Evolutionary conservation across 2,329 filamentous ascomycete species (phyloP).

Genomic region (Balansia obtecta): DNA sequence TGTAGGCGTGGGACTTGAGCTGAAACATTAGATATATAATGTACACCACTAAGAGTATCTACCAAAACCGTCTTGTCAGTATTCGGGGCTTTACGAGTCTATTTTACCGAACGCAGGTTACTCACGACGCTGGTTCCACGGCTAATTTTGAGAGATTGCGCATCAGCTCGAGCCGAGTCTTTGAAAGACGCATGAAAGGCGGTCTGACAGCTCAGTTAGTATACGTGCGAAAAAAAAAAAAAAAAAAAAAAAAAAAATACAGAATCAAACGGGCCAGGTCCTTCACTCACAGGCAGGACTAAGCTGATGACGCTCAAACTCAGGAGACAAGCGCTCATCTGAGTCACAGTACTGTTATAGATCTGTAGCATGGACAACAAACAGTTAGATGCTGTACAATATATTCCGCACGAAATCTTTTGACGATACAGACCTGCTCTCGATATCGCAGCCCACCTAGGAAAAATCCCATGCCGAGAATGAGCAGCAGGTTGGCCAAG

Average conservation of each 20-base stretch:
- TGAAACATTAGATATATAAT: slow-evolving; percentile 78
- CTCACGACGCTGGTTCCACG: slow-evolving; percentile 76
- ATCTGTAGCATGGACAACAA: slow-evolving; percentile 34
- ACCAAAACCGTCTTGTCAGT: background rate
- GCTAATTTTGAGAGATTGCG: slow-evolving; percentile 68
- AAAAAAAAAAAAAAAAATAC: too few species aligned
- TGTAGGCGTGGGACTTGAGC: slow-evolving; percentile 81
- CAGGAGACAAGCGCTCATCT: slow-evolving; percentile 89
- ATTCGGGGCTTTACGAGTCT: background rate
- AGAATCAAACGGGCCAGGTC: background rate
- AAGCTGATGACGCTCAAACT: slow-evolving; percentile 85
- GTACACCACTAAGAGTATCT: slow-evolving; percentile 72
- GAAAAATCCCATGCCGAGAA: slow-evolving; percentile 85
- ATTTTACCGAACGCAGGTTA: slow-evolving; percentile 11
- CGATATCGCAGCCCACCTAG: slow-evolving; percentile 74
- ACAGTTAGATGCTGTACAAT: background rate
- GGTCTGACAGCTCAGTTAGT: slow-evolving; percentile 38
- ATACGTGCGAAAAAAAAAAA: slow-evolving; percentile 26
- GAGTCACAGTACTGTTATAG: slow-evolving; percentile 89
- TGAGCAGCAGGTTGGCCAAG: slow-evolving; percentile 74
- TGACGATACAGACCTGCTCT: slow-evolving; percentile 50
- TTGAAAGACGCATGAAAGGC: slow-evolving; percentile 85
- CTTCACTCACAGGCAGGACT: slow-evolving; percentile 55
- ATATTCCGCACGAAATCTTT: too few species aligned
- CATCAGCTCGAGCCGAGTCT: slow-evolving; percentile 48